Percentiles rank a stretch among this genome's conserved stretches.
Conservation (phyloP, 129 eudicot species). For the Scalesia atractyloides region DNA sequence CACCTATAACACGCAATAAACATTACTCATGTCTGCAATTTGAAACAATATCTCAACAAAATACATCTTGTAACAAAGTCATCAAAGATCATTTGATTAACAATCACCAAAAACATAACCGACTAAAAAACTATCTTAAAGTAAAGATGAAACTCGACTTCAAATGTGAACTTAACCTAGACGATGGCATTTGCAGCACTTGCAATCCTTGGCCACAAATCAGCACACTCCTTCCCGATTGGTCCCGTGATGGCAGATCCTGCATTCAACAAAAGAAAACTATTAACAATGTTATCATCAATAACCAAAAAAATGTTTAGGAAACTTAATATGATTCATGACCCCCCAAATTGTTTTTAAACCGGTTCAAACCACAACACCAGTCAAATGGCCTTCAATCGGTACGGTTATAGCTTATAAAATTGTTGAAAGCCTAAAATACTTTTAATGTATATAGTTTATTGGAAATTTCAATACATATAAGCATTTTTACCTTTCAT, state of each 20-base stretch:
- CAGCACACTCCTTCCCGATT: slow-evolving; percentile 91
- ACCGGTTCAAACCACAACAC: too few species aligned
- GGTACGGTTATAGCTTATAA: too few species aligned
- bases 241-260: slow-evolving; percentile 98
- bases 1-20: not conserved
- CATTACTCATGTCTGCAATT: slow-evolving; percentile 4
- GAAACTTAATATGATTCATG: too few species aligned
- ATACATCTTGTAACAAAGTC: slow-evolving; percentile 7
- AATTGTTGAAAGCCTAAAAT: too few species aligned
- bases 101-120: slow-evolving; percentile 15
- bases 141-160: not conserved
- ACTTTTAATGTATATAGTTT: not conserved
- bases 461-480: not conserved
- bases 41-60: not conserved
- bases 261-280: slow-evolving; percentile 15
- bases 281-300: not conserved
- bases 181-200: slow-evolving; percentile 96
- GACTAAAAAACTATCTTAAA: not conserved
- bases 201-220: slow-evolving; percentile 90
- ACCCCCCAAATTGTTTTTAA: too few species aligned
- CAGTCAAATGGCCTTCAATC: too few species aligned
- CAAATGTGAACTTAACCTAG: slow-evolving; percentile 23
- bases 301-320: not conserved
- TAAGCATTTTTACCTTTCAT: slow-evolving; percentile 67
- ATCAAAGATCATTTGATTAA: not conserved